Conservation (phyloP, 208 protist genomes). For the Borovskyia barvae region DNA sequence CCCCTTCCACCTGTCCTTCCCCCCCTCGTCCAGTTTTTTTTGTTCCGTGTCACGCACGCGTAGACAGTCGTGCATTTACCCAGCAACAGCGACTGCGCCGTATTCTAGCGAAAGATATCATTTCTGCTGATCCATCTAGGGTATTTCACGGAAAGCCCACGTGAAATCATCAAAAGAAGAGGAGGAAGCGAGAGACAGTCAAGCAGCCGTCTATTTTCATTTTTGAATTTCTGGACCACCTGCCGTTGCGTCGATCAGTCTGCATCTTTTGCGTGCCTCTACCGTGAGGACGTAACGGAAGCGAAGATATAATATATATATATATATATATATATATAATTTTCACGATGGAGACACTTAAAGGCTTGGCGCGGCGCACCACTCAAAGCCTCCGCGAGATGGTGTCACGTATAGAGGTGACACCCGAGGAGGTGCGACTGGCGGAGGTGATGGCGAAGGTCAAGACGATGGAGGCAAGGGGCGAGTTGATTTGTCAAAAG, state of each 20-base stretch:
- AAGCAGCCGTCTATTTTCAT: neutral
- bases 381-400: constrained; percentile 78
- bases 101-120: neutral
- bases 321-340: neutral
- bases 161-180: neutral
- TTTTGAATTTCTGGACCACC: neutral
- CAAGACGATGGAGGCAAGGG: constrained; percentile 35
- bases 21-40: neutral
- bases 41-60: neutral
- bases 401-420: constrained; percentile 34
- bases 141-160: too few relatives aligned
- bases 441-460: constrained; percentile 48
- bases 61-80: too few relatives aligned
- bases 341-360: constrained; percentile 58
- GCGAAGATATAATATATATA: neutral
- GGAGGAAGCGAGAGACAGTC: neutral
- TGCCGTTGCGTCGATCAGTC: neutral
- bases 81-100: neutral
- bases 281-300: too few relatives aligned
- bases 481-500: constrained; percentile 48
- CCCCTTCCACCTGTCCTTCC: neutral
- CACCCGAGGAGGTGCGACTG: constrained; percentile 35
- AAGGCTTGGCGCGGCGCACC: constrained; percentile 71
- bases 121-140: neutral
- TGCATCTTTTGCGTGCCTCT: too few relatives aligned